Evolutionary conservation across 306 rosid species (phyloP).

Genomic region (Pyrus bretschneideri): DNA sequence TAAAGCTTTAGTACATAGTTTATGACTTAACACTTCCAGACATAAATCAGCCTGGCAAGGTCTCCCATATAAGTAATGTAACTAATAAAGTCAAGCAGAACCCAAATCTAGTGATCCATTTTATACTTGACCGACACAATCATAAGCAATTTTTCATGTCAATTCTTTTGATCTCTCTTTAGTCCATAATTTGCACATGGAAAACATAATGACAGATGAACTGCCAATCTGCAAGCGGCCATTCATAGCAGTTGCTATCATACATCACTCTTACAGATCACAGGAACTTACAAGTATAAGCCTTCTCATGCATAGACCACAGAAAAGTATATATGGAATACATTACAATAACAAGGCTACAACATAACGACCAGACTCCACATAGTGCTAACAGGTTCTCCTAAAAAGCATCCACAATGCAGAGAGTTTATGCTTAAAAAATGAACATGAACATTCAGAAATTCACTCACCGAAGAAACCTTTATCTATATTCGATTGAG

Average conservation of each 20-base stretch:
- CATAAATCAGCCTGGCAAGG: background rate
- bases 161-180: background rate
- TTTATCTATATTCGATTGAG: slow-evolving; percentile 24
- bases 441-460: background rate
- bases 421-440: background rate
- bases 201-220: background rate
- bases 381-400: background rate
- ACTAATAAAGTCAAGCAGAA: background rate
- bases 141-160: background rate
- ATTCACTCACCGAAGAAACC: slow-evolving; percentile 29
- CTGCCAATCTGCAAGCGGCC: background rate
- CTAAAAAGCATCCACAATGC: background rate
- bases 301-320: background rate
- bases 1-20: background rate
- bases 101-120: no score
- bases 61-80: background rate
- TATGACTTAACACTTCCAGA: background rate
- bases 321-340: background rate
- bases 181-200: background rate
- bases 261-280: background rate
- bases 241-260: background rate
- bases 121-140: background rate
- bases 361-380: background rate
- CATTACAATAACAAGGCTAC: background rate
- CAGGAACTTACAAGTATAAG: background rate